Percentiles rank a stretch among this genome's conserved stretches.
These are phyloP conservation scores for Xerocomellus intermedius DNA, from an alignment of 768 basidiomycete species.

Conservation along the genomic window DNA sequence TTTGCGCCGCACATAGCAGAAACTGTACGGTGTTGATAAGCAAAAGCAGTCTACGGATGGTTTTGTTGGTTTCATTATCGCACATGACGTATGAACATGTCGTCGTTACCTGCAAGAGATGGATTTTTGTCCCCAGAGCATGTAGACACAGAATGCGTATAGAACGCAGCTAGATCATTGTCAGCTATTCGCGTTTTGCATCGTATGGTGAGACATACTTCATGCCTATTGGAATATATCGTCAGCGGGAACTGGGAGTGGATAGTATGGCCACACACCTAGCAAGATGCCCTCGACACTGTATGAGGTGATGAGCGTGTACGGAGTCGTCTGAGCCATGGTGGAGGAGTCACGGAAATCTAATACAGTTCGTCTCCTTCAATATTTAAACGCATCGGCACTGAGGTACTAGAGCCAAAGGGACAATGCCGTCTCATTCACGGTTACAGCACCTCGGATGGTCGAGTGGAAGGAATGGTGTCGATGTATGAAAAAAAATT, in stretches of 20 bases:
- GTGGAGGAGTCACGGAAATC: not conserved
- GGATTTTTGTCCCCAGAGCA: conserved; percentile 11
- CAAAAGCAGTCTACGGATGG: conserved; percentile 6
- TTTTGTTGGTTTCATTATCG: not conserved
- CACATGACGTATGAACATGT: not conserved
- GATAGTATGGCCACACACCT: conserved; percentile 10
- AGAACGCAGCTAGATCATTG: conserved; percentile 11
- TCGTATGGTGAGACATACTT: conserved; percentile 7
- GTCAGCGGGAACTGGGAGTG: not conserved
- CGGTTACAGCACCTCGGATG: not conserved
- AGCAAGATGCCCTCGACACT: conserved; percentile 16
- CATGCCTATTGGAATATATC: conserved; percentile 7
- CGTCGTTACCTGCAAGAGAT: conserved; percentile 6
- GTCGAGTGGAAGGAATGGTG: not conserved
- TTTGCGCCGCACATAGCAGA: conserved; percentile 11
- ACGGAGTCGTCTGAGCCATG: conserved; percentile 6
- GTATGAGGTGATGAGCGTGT: conserved; percentile 3
- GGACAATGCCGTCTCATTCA: not conserved
- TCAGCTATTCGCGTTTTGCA: not conserved
- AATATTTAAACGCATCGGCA: not conserved
- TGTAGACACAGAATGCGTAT: conserved; percentile 14
- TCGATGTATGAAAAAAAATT: not conserved
- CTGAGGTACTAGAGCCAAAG: not conserved
- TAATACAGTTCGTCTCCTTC: not conserved
- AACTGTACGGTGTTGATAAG: conserved; percentile 16